Conservation (phyloP, 257 asterid species). For the Primulina tabacum region DNA sequence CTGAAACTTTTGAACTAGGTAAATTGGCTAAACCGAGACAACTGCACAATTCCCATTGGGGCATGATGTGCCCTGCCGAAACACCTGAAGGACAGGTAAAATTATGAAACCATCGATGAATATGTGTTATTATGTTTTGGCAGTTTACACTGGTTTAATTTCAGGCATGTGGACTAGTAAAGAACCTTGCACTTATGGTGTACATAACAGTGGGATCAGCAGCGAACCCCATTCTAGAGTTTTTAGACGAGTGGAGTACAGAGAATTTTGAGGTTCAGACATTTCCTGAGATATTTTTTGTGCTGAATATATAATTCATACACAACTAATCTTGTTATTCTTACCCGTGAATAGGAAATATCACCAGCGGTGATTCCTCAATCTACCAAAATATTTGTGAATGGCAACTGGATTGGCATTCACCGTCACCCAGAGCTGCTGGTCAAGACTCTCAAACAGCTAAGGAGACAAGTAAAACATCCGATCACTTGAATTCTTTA, state of each 20-base stretch:
- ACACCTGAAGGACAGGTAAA: constrained; percentile 61
- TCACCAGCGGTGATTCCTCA: constrained; percentile 51
- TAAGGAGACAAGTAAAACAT: constrained; percentile 43
- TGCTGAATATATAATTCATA: background rate
- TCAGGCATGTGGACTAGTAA: constrained; percentile 59
- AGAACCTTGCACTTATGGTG: constrained; percentile 58
- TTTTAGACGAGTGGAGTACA: constrained; percentile 58
- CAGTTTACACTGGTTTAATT: constrained; percentile 12
- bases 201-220: constrained; percentile 60
- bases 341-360: constrained; percentile 26
- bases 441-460: constrained; percentile 47
- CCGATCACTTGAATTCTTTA: background rate
- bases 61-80: constrained; percentile 67
- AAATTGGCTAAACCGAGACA: constrained; percentile 62
- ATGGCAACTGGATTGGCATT: constrained; percentile 57
- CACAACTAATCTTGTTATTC: constrained; percentile 1
- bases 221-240: constrained; percentile 54
- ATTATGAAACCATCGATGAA: background rate
- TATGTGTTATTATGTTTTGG: background rate
- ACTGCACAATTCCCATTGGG: constrained; percentile 61
- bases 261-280: constrained; percentile 50
- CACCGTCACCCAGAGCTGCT: constrained; percentile 57
- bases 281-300: background rate
- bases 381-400: constrained; percentile 50
- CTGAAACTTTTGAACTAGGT: constrained; percentile 25